Evolutionary conservation across 2,329 filamentous ascomycete genomes (phyloP).

Genomic region (Apiospora koreana): DNA sequence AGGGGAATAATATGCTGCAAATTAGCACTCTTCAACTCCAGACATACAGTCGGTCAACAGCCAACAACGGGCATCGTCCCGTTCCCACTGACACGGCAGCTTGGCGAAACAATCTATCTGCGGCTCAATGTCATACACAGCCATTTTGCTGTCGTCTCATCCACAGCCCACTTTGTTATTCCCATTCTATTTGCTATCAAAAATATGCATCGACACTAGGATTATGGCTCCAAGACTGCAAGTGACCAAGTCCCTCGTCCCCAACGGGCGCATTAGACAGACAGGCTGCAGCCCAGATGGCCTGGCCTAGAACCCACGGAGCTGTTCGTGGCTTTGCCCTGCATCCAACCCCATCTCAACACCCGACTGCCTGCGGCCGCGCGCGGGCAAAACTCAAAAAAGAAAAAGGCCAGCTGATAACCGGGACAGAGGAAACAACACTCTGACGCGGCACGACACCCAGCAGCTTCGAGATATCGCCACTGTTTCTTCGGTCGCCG

Average conservation of each 20-base stretch:
- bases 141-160: neutral
- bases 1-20: neutral
- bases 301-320: neutral
- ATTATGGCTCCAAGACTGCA: neutral
- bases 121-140: neutral
- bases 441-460: neutral
- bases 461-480: neutral
- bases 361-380: neutral
- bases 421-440: neutral
- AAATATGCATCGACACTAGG: neutral
- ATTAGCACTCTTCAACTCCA: neutral
- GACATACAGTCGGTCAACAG: neutral
- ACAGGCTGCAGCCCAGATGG: neutral
- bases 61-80: neutral
- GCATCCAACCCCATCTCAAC: neutral
- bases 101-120: constrained; percentile 8
- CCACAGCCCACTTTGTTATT: neutral
- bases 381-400: neutral
- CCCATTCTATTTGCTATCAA: neutral
- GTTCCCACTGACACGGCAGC: neutral
- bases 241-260: too few relatives aligned
- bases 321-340: neutral
- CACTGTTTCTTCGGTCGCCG: neutral
- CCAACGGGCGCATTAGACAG: neutral
- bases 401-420: neutral